Evolutionary conservation across 2,329 filamentous ascomycete genomes (phyloP).

Genomic region (Monosporascus sp.): DNA sequence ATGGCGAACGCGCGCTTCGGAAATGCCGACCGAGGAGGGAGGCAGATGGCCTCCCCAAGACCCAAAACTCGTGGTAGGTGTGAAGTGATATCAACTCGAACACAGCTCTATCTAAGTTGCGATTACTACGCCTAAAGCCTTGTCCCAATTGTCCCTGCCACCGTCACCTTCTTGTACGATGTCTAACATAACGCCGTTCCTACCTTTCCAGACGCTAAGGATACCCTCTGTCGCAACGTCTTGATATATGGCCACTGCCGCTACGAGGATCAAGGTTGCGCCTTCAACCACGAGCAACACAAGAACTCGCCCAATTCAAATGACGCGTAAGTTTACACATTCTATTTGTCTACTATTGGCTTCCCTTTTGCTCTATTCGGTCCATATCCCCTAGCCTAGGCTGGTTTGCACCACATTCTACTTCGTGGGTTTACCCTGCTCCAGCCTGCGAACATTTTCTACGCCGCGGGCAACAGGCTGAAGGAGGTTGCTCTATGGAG

Average conservation of each 20-base stretch:
- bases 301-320: constrained; percentile 43
- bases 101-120: too few species aligned
- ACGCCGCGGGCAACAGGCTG: too few species aligned
- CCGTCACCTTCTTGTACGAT: constrained; percentile 7
- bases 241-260: constrained; percentile 90
- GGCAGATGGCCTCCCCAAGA: constrained; percentile 31
- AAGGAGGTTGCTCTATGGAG: too few species aligned
- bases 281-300: constrained; percentile 80
- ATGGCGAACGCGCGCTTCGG: constrained; percentile 30
- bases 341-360: background rate
- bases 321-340: constrained; percentile 25
- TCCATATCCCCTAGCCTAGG: background rate
- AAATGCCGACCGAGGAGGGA: constrained; percentile 26
- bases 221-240: constrained; percentile 87
- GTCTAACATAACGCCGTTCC: background rate
- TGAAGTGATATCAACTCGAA: background rate
- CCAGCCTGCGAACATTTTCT: too few species aligned
- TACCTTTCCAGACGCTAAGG: constrained; percentile 64
- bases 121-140: too few species aligned
- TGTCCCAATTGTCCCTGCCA: constrained; percentile 5
- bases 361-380: background rate
- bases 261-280: constrained; percentile 86
- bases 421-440: background rate
- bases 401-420: background rate
- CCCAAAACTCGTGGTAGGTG: constrained; percentile 32